Evolutionary conservation across 2,329 filamentous ascomycete genomes (phyloP), one percentile per base, ranked within the genome.

Genomic region (Pseudogymnoascus destructans): DNA sequence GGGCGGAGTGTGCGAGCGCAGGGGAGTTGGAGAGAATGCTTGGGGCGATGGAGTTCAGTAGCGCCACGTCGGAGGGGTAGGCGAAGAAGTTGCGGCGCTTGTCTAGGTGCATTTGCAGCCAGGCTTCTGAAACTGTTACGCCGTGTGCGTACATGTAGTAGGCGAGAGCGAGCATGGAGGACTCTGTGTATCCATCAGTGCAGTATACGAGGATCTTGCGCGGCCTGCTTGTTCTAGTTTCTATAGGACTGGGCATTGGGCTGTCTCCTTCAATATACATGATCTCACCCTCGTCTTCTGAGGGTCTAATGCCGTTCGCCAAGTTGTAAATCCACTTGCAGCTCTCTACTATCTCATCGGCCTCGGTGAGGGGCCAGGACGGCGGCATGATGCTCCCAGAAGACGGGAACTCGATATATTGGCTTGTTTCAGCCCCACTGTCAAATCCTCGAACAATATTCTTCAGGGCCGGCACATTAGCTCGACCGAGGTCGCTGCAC

Each of bases 91-190:
- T 97, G 60, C 93, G 86, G 59, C 81, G 78, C 70, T 87, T 89
- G 10, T 82, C 78, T 9, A 84, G 84, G 69, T 98, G 93, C 55
- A 98, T 75, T 60, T 82, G 79, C 8, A 97, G 76, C 91, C 91
- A 97, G 7, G 93, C 91, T 59, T 90, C 82, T 25, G 91, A 86
- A 0, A 92, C 80, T 0, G 91, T 80, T 9, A 83, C 76, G 5
- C 89, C 89, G 61, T 93, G 89, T 58, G 87, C 89, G 71, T 90
- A 98, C 78, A 95, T 95, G 69, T 86, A 89, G 71, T 98, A 98
- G 8, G 92, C 89, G 36, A 98, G 81, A 1, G 82, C 89, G 15
- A 98, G 77, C 70, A 98, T 79, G 1, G 90, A 90, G 1, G 87
- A 92, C 71, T 98, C 93, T 0, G 93, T 98, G 67, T 98, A 98